Conservation (phyloP, 495 filamentous ascomycete genomes). For the Talaromyces borbonicus region DNA sequence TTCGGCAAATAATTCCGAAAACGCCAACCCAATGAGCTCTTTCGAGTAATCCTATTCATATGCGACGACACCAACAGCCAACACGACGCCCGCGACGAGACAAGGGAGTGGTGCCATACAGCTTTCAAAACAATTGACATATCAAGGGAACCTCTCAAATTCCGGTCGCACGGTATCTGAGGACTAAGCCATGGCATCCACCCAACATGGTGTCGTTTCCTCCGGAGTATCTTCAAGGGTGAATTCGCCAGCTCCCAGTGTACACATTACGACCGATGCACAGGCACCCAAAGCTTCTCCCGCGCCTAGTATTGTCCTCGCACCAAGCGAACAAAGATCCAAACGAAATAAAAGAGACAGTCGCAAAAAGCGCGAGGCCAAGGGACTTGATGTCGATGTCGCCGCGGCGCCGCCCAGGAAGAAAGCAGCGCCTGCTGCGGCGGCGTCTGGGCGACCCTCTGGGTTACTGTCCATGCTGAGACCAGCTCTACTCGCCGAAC, state of each 20-base stretch:
- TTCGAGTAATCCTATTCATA: no score
- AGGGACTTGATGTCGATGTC: slow-evolving; percentile 38
- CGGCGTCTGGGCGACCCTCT: slow-evolving; percentile 23
- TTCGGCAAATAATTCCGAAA: no score
- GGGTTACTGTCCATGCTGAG: slow-evolving; percentile 22
- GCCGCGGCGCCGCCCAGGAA: slow-evolving; percentile 21
- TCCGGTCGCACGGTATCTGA: background rate
- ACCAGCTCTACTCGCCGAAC: slow-evolving; percentile 28
- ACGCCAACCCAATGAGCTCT: no score
- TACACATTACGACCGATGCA: slow-evolving; percentile 21
- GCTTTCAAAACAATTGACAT: no score
- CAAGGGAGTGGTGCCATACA: no score
- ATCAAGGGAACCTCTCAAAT: no score
- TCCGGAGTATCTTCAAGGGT: slow-evolving; percentile 35
- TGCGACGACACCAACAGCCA: no score
- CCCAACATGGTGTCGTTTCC: slow-evolving; percentile 23
- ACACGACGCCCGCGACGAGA: no score
- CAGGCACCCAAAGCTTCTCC: slow-evolving; percentile 28
- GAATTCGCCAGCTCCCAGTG: slow-evolving; percentile 31
- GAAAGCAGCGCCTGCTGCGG: slow-evolving; percentile 25
- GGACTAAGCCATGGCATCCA: slow-evolving; percentile 24
- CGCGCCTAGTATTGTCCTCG: slow-evolving; percentile 21
- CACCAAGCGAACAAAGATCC: slow-evolving; percentile 25
- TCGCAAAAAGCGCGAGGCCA: slow-evolving; percentile 69
- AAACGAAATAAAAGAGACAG: slow-evolving; percentile 40